Evolutionary conservation across 768 basidiomycete species (phyloP).

Genomic region (Termitomyces sp.): DNA sequence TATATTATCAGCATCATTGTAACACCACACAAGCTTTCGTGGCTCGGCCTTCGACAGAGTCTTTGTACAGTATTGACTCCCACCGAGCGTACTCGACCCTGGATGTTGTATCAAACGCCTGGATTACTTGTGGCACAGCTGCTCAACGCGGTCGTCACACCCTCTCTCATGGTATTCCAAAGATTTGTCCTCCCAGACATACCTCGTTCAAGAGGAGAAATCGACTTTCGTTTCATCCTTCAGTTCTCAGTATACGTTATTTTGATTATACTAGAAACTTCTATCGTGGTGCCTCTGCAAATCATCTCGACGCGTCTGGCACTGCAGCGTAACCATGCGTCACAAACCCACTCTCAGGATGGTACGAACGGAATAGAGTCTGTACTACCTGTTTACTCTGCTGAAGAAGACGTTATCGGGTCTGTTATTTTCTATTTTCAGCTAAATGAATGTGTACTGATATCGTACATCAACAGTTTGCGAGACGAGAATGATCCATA

Average conservation of each 20-base stretch:
- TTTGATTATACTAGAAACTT: slow-evolving; percentile 50
- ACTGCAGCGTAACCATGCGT: slow-evolving; percentile 75
- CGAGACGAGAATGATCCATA: slow-evolving; percentile 78
- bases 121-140: slow-evolving; percentile 61
- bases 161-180: slow-evolving; percentile 1
- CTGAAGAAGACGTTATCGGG: slow-evolving; percentile 15
- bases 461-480: slow-evolving; percentile 38
- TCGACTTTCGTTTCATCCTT: neutral
- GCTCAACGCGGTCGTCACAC: slow-evolving; percentile 34
- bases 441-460: neutral
- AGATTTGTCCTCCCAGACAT: slow-evolving; percentile 3
- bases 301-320: slow-evolving; percentile 73
- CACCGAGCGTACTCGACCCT: slow-evolving; percentile 71
- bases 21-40: slow-evolving; percentile 72
- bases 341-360: slow-evolving; percentile 42
- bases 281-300: slow-evolving; percentile 67
- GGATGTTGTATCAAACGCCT: slow-evolving; percentile 77
- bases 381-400: neutral
- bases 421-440: neutral
- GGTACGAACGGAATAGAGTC: neutral
- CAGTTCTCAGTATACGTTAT: slow-evolving; percentile 24
- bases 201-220: neutral
- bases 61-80: slow-evolving; percentile 74
- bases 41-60: slow-evolving; percentile 50
- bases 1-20: slow-evolving; percentile 59